phyloP scores from a whole-genome alignment of 176 grass and related monocot species.

The Melocanna baccifera region DNA sequence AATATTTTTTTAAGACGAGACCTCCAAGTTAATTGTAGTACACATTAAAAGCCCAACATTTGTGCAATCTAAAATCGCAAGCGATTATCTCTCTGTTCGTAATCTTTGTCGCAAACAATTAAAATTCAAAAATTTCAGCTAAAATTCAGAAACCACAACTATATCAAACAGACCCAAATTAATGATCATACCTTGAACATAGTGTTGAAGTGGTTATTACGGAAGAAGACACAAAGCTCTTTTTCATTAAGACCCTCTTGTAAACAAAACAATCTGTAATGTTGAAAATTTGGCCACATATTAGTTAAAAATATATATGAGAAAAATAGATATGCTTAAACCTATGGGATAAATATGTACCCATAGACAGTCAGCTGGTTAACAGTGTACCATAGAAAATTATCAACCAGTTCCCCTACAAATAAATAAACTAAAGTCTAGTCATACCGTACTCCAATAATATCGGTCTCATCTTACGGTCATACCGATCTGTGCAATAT shows the following conservation, averaged over 20 bases:
- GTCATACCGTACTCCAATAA: too few species aligned
- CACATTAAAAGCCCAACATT: too few species aligned
- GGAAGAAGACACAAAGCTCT: constrained; percentile 94
- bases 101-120: too few species aligned
- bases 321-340: neutral
- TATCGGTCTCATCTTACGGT: too few species aligned
- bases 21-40: too few species aligned
- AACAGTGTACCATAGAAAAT: constrained; percentile 72
- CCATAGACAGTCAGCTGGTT: constrained; percentile 96
- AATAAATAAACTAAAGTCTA: constrained; percentile 24
- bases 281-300: constrained; percentile 21
- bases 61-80: too few species aligned
- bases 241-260: constrained; percentile 94
- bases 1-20: too few species aligned
- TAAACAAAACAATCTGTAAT: constrained; percentile 83
- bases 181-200: constrained; percentile 86
- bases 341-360: constrained; percentile 35
- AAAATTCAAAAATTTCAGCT: too few species aligned
- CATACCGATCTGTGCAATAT: too few species aligned
- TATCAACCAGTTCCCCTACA: constrained; percentile 85
- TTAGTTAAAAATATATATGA: constrained; percentile 2
- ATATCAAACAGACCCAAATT: too few species aligned
- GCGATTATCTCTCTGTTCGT: too few species aligned
- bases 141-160: too few species aligned
- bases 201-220: constrained; percentile 97